These are phyloP conservation scores for Trametes villosa DNA, from an alignment of 768 basidiomycete species.

Conservation along the genomic window DNA sequence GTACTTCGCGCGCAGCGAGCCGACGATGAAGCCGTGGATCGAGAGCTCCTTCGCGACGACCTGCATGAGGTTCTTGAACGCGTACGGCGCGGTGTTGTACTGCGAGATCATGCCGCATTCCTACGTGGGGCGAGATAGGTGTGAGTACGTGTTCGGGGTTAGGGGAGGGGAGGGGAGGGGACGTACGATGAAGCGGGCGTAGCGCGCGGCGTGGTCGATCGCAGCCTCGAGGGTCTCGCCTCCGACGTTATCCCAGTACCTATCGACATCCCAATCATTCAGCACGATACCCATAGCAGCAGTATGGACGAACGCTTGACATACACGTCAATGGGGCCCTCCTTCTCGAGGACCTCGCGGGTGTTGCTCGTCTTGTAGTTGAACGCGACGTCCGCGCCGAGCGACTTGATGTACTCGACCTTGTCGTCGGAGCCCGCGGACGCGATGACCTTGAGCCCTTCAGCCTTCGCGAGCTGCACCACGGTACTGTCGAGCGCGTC, in stretches of 20 bases:
- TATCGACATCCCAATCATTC: background rate
- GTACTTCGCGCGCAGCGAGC: constrained; percentile 30
- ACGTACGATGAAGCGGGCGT: constrained; percentile 32
- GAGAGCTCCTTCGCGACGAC: constrained; percentile 34
- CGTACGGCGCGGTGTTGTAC: constrained; percentile 30
- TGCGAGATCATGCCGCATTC: constrained; percentile 37
- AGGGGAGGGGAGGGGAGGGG: background rate
- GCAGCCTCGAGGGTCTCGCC: constrained; percentile 37
- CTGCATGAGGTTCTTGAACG: constrained; percentile 31
- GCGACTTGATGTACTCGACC: constrained; percentile 57
- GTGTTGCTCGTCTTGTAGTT: constrained; percentile 71
- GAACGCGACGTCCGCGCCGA: constrained; percentile 74
- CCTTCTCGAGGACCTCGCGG: constrained; percentile 52
- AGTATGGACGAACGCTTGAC: background rate
- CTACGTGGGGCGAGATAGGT: constrained; percentile 4
- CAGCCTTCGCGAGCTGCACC: constrained; percentile 47
- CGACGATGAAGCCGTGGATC: constrained; percentile 38
- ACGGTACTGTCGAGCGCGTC: constrained; percentile 29
- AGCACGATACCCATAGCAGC: background rate
- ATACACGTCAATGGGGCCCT: constrained; percentile 59
- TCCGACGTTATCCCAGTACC: constrained; percentile 41
- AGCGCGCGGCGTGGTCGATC: constrained; percentile 17
- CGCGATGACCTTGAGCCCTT: constrained; percentile 64
- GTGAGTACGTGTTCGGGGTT: background rate
- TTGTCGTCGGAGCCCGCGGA: constrained; percentile 79